Percentiles rank a stretch among this genome's conserved stretches.
Evolutionary conservation across 2,329 filamentous ascomycete genomes (phyloP).

Genomic region (Aureobasidium sp.): DNA sequence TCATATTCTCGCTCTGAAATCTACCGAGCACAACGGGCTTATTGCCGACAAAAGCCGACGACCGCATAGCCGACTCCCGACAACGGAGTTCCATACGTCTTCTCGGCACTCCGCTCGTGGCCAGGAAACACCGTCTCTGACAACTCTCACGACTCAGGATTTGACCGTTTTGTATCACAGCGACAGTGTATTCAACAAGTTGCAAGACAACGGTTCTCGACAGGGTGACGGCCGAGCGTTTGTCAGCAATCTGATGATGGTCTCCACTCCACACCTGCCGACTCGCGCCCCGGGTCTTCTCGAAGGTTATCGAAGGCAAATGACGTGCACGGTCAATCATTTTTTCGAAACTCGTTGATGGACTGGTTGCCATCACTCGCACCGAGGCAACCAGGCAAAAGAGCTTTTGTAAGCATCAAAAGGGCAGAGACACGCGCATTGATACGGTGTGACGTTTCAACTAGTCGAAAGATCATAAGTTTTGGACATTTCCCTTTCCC

Average conservation of each 20-base stretch:
- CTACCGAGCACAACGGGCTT: background rate
- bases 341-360: background rate
- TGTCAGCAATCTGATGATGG: constrained; percentile 2
- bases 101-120: background rate
- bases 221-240: background rate
- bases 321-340: constrained; percentile 11
- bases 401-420: constrained; percentile 5
- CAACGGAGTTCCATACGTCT: background rate
- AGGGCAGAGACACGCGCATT: background rate
- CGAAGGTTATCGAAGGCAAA: constrained; percentile 9
- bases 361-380: background rate
- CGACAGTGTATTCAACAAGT: background rate
- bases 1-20: background rate
- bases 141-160: background rate
- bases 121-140: background rate
- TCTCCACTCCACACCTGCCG: constrained; percentile 1
- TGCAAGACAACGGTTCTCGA: background rate
- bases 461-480: constrained; percentile 2
- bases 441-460: constrained; percentile 6
- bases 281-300: background rate
- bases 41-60: background rate
- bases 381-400: constrained; percentile 1
- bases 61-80: background rate
- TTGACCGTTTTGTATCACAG: background rate
- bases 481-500: background rate